These are phyloP conservation scores for Rhododendron henanense DNA, from an alignment of 148 eudicot species.

Conservation along the genomic window DNA sequence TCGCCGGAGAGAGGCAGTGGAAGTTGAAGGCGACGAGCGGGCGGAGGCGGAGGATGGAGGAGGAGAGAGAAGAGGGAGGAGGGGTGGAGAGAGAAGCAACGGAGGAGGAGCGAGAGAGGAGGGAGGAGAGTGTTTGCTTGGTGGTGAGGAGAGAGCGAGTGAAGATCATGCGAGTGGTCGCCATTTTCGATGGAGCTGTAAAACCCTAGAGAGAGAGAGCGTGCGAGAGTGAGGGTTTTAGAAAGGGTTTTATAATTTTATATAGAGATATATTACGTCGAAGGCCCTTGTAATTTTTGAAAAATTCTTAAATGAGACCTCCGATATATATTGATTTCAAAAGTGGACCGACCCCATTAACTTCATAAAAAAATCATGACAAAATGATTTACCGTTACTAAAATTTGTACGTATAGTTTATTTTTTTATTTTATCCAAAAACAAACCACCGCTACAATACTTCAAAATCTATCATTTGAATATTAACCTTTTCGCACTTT, in stretches of 20 bases:
- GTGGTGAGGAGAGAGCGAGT: slow-evolving; percentile 32
- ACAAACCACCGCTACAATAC: too few species aligned
- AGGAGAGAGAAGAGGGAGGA: slow-evolving; percentile 10
- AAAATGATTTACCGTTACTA: too few species aligned
- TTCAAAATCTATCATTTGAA: too few species aligned
- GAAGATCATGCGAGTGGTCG: slow-evolving; percentile 33
- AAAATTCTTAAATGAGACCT: too few species aligned
- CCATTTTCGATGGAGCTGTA: slow-evolving; percentile 25
- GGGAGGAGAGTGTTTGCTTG: slow-evolving; percentile 14
- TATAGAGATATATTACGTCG: neutral
- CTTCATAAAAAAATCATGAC: too few species aligned
- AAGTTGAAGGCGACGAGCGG: slow-evolving; percentile 10
- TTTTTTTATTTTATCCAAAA: too few species aligned
- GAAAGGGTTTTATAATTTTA: neutral
- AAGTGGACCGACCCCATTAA: too few species aligned
- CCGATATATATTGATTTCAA: too few species aligned
- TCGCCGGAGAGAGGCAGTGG: slow-evolving; percentile 14
- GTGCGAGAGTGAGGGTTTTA: neutral
- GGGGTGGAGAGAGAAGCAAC: neutral
- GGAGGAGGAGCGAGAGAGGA: slow-evolving; percentile 26
- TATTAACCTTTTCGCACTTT: too few species aligned
- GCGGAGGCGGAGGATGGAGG: slow-evolving; percentile 29
- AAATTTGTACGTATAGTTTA: too few species aligned
- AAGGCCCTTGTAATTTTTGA: too few species aligned
- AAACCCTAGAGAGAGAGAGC: slow-evolving; percentile 18